Evolutionary conservation across 257 asterid genomes (phyloP), one percentile per base, ranked within the genome.

Genomic region (Ajuga chamaepitys): DNA sequence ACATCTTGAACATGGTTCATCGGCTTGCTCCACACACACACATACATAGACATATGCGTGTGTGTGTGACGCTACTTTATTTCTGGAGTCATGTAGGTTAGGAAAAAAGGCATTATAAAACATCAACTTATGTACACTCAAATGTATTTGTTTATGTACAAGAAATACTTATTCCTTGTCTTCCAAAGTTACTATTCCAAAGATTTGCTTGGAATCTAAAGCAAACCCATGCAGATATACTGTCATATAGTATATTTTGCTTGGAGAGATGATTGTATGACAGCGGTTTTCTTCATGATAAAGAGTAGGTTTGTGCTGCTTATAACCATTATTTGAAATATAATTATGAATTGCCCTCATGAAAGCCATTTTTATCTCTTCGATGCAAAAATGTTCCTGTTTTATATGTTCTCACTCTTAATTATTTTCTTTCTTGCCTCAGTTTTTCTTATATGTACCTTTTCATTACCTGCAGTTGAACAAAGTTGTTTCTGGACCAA

Each of bases 401-500:
- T 18, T 46, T 58, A 20, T 44, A 50, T 8, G 4, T 35, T 13
- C 51, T 6, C 44, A 54, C 22, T 44, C 20, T 46, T 13, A 22
- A 17, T 66, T 52, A 62, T n/a, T 38, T 68, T 52, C 9, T 63
- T 54, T 9, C 38, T 22, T 58, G 30, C 55, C 45, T 16, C 20
- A 25, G 55, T 20, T 28, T 48, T 62, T 34, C 14, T 30, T 40
- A 42, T 38, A 13, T 62, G 58, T 9, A 18, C 51, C 4, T 1
- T 44, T 50, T 71, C 42, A 44, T 48, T 60, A 45, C 61, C 50
- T 80, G 63, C 94, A 91, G 98, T 81, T 88, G 82, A 88, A 88
- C 84, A 88, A 85, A 80, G 82, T 51, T 68, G 89, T 91, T 61
- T 75, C 89, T 13, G 98, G 96, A 57, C 96, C 98, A 75, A 82